A percentile compares a stretch with the other conserved stretches of the same genome.
phyloP scores from a whole-genome alignment of 1,284 basidiomycete species.

The Microbotryomycetes sp. region DNA sequence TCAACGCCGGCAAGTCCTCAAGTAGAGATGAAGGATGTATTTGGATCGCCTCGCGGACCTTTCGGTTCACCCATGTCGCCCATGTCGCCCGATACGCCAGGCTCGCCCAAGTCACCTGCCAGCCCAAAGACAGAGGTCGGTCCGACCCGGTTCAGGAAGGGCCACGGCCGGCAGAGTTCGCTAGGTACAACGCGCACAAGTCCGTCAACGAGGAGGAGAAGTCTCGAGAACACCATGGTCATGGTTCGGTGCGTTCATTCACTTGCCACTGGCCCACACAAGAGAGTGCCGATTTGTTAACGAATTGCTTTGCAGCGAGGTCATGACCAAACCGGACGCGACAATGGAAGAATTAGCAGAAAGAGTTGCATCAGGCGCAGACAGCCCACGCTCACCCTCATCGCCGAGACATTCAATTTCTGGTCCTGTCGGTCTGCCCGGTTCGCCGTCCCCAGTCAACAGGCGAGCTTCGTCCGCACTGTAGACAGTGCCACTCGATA shows the following conservation, averaged over 20 bases:
- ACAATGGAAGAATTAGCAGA: slow-evolving; percentile 32
- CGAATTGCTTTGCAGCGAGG: slow-evolving; percentile 9
- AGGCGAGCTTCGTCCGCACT: background rate
- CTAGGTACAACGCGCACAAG: slow-evolving; percentile 94
- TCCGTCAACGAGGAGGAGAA: slow-evolving; percentile 83
- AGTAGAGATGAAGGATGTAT: slow-evolving; percentile 36
- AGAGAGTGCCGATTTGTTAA: no score
- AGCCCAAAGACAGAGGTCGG: slow-evolving; percentile 19
- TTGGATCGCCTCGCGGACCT: slow-evolving; percentile 41
- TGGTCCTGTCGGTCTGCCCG: background rate
- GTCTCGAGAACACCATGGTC: slow-evolving; percentile 91
- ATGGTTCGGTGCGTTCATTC: slow-evolving; percentile 58
- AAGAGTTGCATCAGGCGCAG: slow-evolving; percentile 21
- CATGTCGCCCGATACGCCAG: slow-evolving; percentile 36
- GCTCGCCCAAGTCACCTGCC: slow-evolving; percentile 32
- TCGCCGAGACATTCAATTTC: slow-evolving; percentile 2
- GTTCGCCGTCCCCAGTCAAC: background rate
- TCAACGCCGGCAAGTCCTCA: slow-evolving; percentile 17
- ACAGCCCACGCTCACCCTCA: background rate
- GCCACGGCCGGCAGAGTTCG: slow-evolving; percentile 79
- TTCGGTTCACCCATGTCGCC: slow-evolving; percentile 29
- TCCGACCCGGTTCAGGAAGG: slow-evolving; percentile 55
- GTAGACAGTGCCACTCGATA: no score
- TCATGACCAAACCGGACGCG: slow-evolving; percentile 30
- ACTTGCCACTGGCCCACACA: no score